Percentiles rank a stretch among this genome's conserved stretches.
These are phyloP conservation scores for Blastobotrys terrestris DNA, from an alignment of 805 yeast genomes.

Conservation along the genomic window DNA sequence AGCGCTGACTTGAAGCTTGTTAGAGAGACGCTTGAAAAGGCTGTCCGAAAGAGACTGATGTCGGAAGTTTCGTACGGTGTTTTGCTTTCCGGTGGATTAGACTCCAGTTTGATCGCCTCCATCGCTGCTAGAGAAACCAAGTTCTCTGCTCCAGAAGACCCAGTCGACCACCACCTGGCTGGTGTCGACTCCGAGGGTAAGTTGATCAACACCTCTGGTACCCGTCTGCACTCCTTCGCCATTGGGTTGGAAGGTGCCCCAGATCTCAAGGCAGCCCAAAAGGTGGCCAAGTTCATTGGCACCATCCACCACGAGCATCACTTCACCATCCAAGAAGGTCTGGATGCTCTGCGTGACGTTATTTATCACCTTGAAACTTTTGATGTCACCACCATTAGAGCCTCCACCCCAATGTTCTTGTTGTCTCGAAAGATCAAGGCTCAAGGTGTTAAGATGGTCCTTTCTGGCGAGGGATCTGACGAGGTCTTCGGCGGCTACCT, in stretches of 20 bases:
- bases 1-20: slow-evolving; percentile 67
- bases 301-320: slow-evolving; percentile 97
- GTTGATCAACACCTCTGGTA: slow-evolving; percentile 53
- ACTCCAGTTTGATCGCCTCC: slow-evolving; percentile 91
- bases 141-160: slow-evolving; percentile 64
- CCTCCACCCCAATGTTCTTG: slow-evolving; percentile 98
- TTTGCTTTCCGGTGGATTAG: slow-evolving; percentile 93
- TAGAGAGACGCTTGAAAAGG: slow-evolving; percentile 79
- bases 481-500: slow-evolving; percentile 98
- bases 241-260: slow-evolving; percentile 98
- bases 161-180: slow-evolving; percentile 61
- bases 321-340: slow-evolving; percentile 93
- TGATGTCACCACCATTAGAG: slow-evolving; percentile 98
- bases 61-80: slow-evolving; percentile 99
- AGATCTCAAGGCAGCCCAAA: slow-evolving; percentile 91
- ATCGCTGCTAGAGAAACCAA: slow-evolving; percentile 96
- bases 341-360: slow-evolving; percentile 91
- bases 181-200: slow-evolving; percentile 91
- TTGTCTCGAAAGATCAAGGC: slow-evolving; percentile 96
- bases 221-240: slow-evolving; percentile 90
- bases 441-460: slow-evolving; percentile 98
- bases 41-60: slow-evolving; percentile 98
- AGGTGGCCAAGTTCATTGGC: slow-evolving; percentile 94
- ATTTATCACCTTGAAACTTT: slow-evolving; percentile 94
- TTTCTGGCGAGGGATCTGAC: slow-evolving; percentile 98